Evolutionary conservation across 1,284 basidiomycete genomes (phyloP), one percentile per base, ranked within the genome.

Genomic region (Cryptococcus sp.): DNA sequence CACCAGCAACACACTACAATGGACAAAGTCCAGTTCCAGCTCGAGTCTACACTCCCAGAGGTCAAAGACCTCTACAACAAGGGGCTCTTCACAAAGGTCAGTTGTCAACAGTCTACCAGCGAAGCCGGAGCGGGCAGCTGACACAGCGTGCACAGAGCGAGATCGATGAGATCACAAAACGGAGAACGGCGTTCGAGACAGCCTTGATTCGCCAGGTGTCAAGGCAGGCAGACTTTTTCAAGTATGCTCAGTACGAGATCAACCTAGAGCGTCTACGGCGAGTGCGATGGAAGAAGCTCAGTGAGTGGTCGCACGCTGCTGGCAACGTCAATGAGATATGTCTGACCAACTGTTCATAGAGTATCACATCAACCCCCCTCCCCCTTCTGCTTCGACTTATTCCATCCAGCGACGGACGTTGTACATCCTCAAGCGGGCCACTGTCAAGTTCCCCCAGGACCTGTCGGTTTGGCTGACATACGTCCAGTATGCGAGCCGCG

Each of bases 41-140:
- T 95, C 75, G 93, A 96, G 85, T 87, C 91, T 80, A 94, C 94
- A 84, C 88, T 96, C 82, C 85, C 88, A 55, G 93, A 97, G 85
- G 87, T 98, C 68, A 93, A 92, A 78, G 91, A 96, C 78, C 82
- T 97, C 23, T 86, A 90, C 64, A 85, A 92, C 67, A 91, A 89
- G 78, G 84, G 84, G 60, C 79, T 97, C 56, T 97, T 98, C 76
- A 86, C 88, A 1, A 83, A 87, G 78, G 91, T 91, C 64, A 69
- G 83, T 71, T 13, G 28, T 33, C 28, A 33, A 33, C 7, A 16
- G 21, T 6, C 9, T 5, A 20, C 11, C 18, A 6, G 18, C 33
- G 1, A 24, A 33, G 3, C 23, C 12, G 18, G 16, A 15, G 46
- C 11, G 16, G 15, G 8, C 46, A 50, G 37, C 48, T 50, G 33